Evolutionary conservation across 164 flowering plant species (phyloP).

Genomic region (Stephania cephalantha): DNA sequence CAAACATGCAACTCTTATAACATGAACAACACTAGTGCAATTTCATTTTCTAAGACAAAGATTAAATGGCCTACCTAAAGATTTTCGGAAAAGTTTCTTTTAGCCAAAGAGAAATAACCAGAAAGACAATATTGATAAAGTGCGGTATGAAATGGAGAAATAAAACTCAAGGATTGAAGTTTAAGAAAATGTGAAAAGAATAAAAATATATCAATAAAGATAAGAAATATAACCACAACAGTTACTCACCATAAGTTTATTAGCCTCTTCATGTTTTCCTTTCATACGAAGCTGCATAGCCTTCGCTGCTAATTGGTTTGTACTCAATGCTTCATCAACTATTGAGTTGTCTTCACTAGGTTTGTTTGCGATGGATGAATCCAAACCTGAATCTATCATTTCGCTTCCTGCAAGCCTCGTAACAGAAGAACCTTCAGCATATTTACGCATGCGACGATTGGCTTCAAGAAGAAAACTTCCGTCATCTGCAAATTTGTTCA

Average conservation of each 20-base stretch:
- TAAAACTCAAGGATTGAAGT: neutral
- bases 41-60: neutral
- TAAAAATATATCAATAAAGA: neutral
- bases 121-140: neutral
- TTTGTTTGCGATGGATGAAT: conserved; percentile 6
- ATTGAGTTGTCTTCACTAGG: conserved; percentile 21
- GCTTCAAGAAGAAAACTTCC: conserved; percentile 60
- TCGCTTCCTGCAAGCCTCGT: conserved; percentile 16
- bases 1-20: neutral
- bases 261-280: conserved; percentile 90
- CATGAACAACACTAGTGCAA: neutral
- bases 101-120: neutral
- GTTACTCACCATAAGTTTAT: conserved; percentile 62
- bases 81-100: neutral
- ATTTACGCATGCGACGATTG: conserved; percentile 18
- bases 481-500: conserved; percentile 67
- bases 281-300: conserved; percentile 89
- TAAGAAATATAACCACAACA: neutral
- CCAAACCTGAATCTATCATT: conserved; percentile 16
- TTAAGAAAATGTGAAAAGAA: neutral
- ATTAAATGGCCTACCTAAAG: neutral
- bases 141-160: neutral
- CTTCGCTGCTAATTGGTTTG: conserved; percentile 89
- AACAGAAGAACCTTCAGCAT: conserved; percentile 20
- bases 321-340: conserved; percentile 38